phyloP scores from a whole-genome alignment of 2,329 filamentous ascomycete species.

The Cytospora chrysosperma region DNA sequence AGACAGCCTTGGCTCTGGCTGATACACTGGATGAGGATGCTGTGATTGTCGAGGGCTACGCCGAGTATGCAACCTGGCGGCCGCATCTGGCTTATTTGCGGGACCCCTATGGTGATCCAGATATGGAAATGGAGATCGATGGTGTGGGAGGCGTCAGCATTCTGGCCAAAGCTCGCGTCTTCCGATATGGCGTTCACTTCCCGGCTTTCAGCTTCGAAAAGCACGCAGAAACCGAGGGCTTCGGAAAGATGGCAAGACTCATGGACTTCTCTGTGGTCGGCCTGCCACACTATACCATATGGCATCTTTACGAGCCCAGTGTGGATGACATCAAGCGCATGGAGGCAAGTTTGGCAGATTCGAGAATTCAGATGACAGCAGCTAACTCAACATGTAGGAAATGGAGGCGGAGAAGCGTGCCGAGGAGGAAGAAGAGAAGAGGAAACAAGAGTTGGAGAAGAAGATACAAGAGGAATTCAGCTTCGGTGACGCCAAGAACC shows the following conservation, averaged over 20 bases:
- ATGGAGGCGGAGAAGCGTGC: slow-evolving; percentile 87
- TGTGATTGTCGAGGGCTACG: slow-evolving; percentile 97
- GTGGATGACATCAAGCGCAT: slow-evolving; percentile 96
- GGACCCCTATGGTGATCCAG: slow-evolving; percentile 94
- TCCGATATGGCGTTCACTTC: slow-evolving; percentile 93
- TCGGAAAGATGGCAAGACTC: slow-evolving; percentile 98
- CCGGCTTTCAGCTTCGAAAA: slow-evolving; percentile 98
- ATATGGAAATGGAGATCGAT: slow-evolving; percentile 99
- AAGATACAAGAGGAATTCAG: slow-evolving; percentile 72
- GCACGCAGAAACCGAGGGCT: slow-evolving; percentile 96
- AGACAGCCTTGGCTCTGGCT: slow-evolving; percentile 88
- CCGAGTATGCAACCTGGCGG: slow-evolving; percentile 97
- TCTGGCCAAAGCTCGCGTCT: slow-evolving; percentile 91
- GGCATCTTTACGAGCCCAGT: slow-evolving; percentile 99
- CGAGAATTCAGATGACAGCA: background rate
- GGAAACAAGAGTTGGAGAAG: slow-evolving; percentile 68
- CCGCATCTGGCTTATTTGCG: slow-evolving; percentile 95
- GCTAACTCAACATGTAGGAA: slow-evolving; percentile 53
- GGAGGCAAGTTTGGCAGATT: slow-evolving; percentile 58
- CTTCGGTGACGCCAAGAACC: slow-evolving; percentile 67
- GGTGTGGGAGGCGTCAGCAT: slow-evolving; percentile 98
- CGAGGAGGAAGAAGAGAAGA: slow-evolving; percentile 76
- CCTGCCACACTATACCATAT: slow-evolving; percentile 95
- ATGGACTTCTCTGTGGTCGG: slow-evolving; percentile 97
- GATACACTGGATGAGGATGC: slow-evolving; percentile 97